Evolutionary conservation across 371 early-diverging fungal species (phyloP).

Genomic region (Lichtheimia hyalospora): DNA sequence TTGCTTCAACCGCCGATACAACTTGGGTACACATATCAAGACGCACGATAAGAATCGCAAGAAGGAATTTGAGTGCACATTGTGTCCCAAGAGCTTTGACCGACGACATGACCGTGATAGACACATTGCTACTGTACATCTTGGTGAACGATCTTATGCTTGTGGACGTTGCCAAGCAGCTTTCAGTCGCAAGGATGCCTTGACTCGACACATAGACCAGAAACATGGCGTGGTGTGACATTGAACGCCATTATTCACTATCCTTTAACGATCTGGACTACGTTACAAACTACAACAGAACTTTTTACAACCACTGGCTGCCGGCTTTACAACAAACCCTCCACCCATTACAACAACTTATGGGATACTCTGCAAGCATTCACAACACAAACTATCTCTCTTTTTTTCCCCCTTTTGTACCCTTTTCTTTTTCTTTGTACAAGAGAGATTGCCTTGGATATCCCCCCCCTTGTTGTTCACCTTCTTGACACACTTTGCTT

Average conservation of each 20-base stretch:
- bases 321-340: slow-evolving; percentile 5
- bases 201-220: slow-evolving; percentile 49
- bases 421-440: too few relatives aligned
- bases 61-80: slow-evolving; percentile 59
- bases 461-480: not conserved
- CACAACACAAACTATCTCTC: too few relatives aligned
- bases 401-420: too few relatives aligned
- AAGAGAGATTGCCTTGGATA: too few relatives aligned
- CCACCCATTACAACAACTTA: too few relatives aligned
- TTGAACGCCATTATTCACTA: not conserved
- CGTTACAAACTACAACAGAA: not conserved
- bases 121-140: slow-evolving; percentile 67
- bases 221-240: slow-evolving; percentile 23
- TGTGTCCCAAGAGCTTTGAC: slow-evolving; percentile 61
- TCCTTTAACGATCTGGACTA: not conserved
- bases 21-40: slow-evolving; percentile 71
- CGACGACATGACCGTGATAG: slow-evolving; percentile 76
- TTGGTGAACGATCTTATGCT: slow-evolving; percentile 56
- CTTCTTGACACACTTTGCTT: not conserved
- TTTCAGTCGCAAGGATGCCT: slow-evolving; percentile 73
- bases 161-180: slow-evolving; percentile 59
- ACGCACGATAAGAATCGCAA: slow-evolving; percentile 69
- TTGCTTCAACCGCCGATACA: slow-evolving; percentile 70
- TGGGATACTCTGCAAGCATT: too few relatives aligned
- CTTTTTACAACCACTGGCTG: slow-evolving; percentile 8